Evolutionary conservation across 2,329 filamentous ascomycete genomes (phyloP).

Genomic region (Myriosclerotinia duriaeana): DNA sequence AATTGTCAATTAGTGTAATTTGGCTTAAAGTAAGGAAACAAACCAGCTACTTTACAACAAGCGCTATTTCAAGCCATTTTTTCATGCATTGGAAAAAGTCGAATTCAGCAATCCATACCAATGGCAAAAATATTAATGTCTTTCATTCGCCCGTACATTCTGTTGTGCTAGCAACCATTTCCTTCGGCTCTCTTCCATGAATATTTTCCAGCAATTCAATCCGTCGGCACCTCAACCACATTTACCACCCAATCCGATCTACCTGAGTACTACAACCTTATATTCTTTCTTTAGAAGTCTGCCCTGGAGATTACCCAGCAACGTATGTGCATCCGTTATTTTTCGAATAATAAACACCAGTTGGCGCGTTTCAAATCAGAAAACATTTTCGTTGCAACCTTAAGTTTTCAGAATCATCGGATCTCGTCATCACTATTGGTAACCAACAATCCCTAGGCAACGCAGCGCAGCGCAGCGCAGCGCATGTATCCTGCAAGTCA

Average conservation of each 20-base stretch:
- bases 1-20: neutral
- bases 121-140: constrained; percentile 3
- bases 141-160: neutral
- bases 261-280: neutral
- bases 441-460: constrained; percentile 17
- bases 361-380: constrained; percentile 7
- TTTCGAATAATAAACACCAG: neutral
- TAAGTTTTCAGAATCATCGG: constrained; percentile 15
- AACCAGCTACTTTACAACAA: constrained; percentile 9
- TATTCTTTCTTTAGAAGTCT: constrained; percentile 6
- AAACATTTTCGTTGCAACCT: neutral
- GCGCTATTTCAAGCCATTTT: constrained; percentile 14
- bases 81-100: constrained; percentile 13
- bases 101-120: neutral
- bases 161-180: constrained; percentile 2
- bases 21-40: neutral
- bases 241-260: neutral
- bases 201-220: constrained; percentile 8
- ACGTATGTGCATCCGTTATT: neutral
- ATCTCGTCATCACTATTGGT: constrained; percentile 22
- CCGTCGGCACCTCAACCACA: neutral
- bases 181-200: constrained; percentile 9
- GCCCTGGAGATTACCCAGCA: neutral
- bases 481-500: constrained; percentile 20
- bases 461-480: neutral